Percentiles rank a stretch among this genome's conserved stretches.
These are phyloP conservation scores for Geotrichum reessii DNA, from an alignment of 1,139 yeast genomes.

Conservation along the genomic window DNA sequence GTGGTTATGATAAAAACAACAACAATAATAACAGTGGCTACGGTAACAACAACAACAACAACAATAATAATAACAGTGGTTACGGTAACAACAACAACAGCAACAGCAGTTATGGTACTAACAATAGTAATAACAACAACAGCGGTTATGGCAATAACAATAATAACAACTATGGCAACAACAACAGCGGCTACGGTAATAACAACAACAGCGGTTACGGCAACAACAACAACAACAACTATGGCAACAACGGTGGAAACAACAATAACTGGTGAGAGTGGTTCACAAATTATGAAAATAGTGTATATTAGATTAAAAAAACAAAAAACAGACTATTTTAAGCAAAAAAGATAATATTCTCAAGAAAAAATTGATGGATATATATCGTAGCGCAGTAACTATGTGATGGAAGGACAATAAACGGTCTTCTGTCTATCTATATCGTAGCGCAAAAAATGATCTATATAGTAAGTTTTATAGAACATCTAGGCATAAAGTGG, in stretches of 20 bases:
- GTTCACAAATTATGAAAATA: not conserved
- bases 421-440: too few relatives aligned
- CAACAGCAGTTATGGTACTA: not conserved
- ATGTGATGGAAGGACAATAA: too few relatives aligned
- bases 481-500: too few relatives aligned
- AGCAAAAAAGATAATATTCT: too few relatives aligned
- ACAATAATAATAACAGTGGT: not conserved
- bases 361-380: not conserved
- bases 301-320: not conserved
- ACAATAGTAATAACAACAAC: not conserved
- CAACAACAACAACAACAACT: not conserved
- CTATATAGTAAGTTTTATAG: too few relatives aligned
- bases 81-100: not conserved
- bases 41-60: not conserved
- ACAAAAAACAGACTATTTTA: too few relatives aligned
- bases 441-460: too few relatives aligned
- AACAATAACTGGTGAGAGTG: not conserved
- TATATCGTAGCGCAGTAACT: too few relatives aligned
- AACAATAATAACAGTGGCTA: not conserved
- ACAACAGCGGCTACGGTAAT: not conserved
- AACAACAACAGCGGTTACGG: not conserved
- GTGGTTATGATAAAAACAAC: not conserved
- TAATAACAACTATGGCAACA: not conserved
- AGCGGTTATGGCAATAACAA: not conserved
- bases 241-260: not conserved